Base-by-base conservation (phyloP, 495 filamentous ascomycete species). In the Daldinia bambusicola region DNA sequence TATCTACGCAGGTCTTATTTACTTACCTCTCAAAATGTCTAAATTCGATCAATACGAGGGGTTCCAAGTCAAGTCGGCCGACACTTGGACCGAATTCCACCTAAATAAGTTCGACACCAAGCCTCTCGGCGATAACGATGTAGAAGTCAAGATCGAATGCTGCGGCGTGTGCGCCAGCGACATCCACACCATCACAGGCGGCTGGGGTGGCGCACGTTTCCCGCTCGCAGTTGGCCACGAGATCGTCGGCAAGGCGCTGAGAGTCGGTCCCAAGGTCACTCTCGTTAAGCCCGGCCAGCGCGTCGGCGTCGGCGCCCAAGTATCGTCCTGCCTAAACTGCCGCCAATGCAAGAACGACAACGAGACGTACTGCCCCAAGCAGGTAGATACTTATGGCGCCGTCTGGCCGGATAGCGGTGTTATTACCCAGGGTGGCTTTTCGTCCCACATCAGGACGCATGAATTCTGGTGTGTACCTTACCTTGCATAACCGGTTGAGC, bases 81-180 rank as follows among this genome's bases (percentile, higher is more conserved):
- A 81, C 10, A 84, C 80, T 32, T 87, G 84, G 84, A 80, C 80
- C 10, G 76, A 85, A 9, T 86, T 87, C 75, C 80, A 85, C 71
- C 86, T 86, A 77, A 84, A 85, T 76, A 83, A 86, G 70, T 85
- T 86, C 77, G 79, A 79, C 31, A 84, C 86, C 4, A 87, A 88
- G 77, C 86, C 86, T 6, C 88, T 88, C 55, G 84, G 84, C 51
- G 83, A 85, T 71, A 83, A 87, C 68, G 85, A 87, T 71, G 84
- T 89, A 51, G 85, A 87, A 72, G 78, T 88, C 77, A 84, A 72
- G 56, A 69, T 72, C 50, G 70, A 72, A 34, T 72, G 70, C 51
- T 89, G 87, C 70, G 87, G 88, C 48, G 82, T 89, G 50, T 90
- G 87, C 72, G 82, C 81, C 14, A 87, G 84, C 66, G 86, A 90